Conservation (phyloP, 2,329 filamentous ascomycete species). For the Rutstroemia sp. region DNA sequence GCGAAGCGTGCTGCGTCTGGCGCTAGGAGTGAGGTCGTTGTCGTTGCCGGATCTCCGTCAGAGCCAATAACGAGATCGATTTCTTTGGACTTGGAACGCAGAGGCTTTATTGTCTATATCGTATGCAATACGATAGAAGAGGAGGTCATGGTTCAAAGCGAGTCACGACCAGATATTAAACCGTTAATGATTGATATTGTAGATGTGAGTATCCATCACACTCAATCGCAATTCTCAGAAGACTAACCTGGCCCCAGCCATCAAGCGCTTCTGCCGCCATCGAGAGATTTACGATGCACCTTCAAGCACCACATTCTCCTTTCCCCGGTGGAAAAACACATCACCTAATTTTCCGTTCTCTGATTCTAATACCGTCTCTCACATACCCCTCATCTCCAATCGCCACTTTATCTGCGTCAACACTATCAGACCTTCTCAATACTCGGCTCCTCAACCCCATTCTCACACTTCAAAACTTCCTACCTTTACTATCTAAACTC, state of each 20-base stretch:
- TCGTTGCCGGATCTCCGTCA: conserved; percentile 81
- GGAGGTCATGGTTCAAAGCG: conserved; percentile 67
- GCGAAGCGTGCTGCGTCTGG: conserved; percentile 77
- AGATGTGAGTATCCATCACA: conserved; percentile 48
- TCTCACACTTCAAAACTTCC: conserved; percentile 78
- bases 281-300: conserved; percentile 62
- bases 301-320: conserved; percentile 68
- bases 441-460: conserved; percentile 87
- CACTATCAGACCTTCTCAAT: conserved; percentile 85
- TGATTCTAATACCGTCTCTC: conserved; percentile 76
- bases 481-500: conserved; percentile 65
- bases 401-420: conserved; percentile 74
- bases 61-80: conserved; percentile 79
- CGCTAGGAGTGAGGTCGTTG: conserved; percentile 75
- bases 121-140: conserved; percentile 82
- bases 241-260: conserved; percentile 41
- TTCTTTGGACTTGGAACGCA: conserved; percentile 77
- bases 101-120: conserved; percentile 90
- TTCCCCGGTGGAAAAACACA: conserved; percentile 71
- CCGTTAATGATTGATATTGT: conserved; percentile 77
- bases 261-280: conserved; percentile 61
- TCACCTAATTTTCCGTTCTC: conserved; percentile 66
- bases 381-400: conserved; percentile 79
- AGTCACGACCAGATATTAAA: conserved; percentile 74
- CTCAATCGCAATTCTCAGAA: neutral